These are phyloP conservation scores for Euphorbia tirucalli DNA, from an alignment of 345 rosid genomes.

Conservation along the genomic window DNA sequence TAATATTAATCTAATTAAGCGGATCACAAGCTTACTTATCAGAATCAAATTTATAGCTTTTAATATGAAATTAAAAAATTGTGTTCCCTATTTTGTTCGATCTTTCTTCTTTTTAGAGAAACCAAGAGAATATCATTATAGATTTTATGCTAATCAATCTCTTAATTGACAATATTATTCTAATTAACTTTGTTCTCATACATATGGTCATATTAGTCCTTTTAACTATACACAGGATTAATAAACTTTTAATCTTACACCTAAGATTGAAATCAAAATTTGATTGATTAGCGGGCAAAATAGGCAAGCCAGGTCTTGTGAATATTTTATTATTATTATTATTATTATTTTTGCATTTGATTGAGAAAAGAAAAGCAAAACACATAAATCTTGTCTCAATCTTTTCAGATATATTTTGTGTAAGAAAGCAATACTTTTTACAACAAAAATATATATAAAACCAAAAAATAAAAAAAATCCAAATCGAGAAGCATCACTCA, in stretches of 20 bases:
- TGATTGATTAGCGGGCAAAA: constrained; percentile 23
- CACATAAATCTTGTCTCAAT: no score
- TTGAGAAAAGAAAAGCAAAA: no score
- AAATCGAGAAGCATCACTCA: no score
- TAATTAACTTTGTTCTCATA: not conserved
- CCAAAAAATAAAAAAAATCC: no score
- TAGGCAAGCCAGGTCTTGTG: no score
- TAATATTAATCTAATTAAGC: not conserved
- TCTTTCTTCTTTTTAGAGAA: constrained; percentile 5
- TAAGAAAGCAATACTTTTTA: no score
- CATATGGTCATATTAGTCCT: constrained; percentile 13
- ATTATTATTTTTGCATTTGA: no score
- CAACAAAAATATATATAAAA: no score
- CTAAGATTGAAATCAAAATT: not conserved
- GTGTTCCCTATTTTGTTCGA: not conserved
- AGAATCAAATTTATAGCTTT: constrained; percentile 10
- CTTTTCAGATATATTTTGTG: no score
- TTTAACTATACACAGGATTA: constrained; percentile 15
- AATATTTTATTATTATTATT: no score
- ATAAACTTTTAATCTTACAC: not conserved
- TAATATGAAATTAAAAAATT: constrained; percentile 2
- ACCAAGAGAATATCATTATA: constrained; percentile 18
- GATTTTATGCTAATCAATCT: constrained; percentile 22
- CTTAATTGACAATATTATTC: constrained; percentile 14
- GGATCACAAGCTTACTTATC: not conserved